Base-by-base conservation (phyloP, 1,284 basidiomycete species). In the Ganoderma resinaceum region DNA sequence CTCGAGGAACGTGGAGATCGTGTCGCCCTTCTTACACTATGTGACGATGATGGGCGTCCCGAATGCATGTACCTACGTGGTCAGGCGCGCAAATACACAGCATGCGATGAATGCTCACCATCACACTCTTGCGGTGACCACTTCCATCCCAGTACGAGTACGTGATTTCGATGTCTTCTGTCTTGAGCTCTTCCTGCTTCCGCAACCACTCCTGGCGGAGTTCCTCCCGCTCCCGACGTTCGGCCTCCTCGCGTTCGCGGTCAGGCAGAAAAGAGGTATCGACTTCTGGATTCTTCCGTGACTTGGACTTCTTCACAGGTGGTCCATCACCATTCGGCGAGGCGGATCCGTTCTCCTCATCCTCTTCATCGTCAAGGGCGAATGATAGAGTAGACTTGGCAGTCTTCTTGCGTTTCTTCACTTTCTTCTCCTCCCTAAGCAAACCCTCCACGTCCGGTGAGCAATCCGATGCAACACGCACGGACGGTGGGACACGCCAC, bases 141-240 rank as follows among this genome's bases (percentile, higher is more conserved):
- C 93, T 96, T 5, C 97, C 97, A 78, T 99, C 97, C 98, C 98
- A 99, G 81, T 93, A 99, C 0, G 96, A 98, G 78, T 99, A 99
- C 0, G 92, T 91, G 73, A 98, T 88, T 78, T 97, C 95, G 66
- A 98, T 93, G 33, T 95, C 92, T 75, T 97, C 96, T 53, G 87
- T 83, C 82, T 98, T 98, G 75, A 94, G 88, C 49, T 91, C 86
- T 72, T 97, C 96, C 77, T 99, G 97, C 78, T 91, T 92, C 68
- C 84, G 84, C 40, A 99, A 83, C 96, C 97, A 99, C 78, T 98
- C 91, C 72, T 96, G 88, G 4, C 97, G 87, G 43, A 99, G 85
- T 66, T 93, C 88, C 79, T 99, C 97, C 38, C 98, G 86, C 78
- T 96, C 91, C 60, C 88, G 87, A 8, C 96, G 89, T 78, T 99